Evolutionary conservation across 1,139 yeast species (phyloP).

Genomic region (Pichia sp.): DNA sequence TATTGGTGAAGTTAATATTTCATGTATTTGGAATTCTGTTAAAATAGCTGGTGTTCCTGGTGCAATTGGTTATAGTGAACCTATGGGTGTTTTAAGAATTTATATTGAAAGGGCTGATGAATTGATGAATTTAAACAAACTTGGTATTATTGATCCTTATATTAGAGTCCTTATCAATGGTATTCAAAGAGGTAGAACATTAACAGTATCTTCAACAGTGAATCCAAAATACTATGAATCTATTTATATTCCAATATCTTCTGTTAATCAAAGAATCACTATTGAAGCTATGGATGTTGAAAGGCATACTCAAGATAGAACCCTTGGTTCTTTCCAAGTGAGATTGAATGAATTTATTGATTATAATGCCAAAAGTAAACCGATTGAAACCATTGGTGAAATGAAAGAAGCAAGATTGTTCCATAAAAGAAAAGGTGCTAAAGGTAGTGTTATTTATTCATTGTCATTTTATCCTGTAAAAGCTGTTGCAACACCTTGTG

Average conservation of each 20-base stretch:
- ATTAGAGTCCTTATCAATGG: slow-evolving; percentile 75
- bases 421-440: slow-evolving; percentile 64
- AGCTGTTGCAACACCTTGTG: slow-evolving; percentile 72
- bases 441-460: slow-evolving; percentile 69
- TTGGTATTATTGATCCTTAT: slow-evolving; percentile 92
- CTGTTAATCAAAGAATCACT: slow-evolving; percentile 72
- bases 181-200: slow-evolving; percentile 69
- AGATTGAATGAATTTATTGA: slow-evolving; percentile 61
- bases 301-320: slow-evolving; percentile 66
- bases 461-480: slow-evolving; percentile 76
- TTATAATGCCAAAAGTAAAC: slow-evolving; percentile 61
- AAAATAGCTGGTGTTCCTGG: slow-evolving; percentile 55
- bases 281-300: slow-evolving; percentile 92
- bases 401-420: slow-evolving; percentile 56
- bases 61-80: slow-evolving; percentile 78
- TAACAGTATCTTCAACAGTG: slow-evolving; percentile 57
- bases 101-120: slow-evolving; percentile 64
- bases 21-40: slow-evolving; percentile 83
- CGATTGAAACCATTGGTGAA: slow-evolving; percentile 54
- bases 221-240: slow-evolving; percentile 85
- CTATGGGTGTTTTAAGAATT: slow-evolving; percentile 85
- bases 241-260: slow-evolving; percentile 72
- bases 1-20: slow-evolving; percentile 62
- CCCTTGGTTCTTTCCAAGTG: slow-evolving; percentile 76
- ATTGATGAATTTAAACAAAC: slow-evolving; percentile 74